A percentile compares a stretch with the other conserved stretches of the same genome.
Conservation (phyloP, 1,139 yeast genomes). For the Pichia kudriavzevii region DNA sequence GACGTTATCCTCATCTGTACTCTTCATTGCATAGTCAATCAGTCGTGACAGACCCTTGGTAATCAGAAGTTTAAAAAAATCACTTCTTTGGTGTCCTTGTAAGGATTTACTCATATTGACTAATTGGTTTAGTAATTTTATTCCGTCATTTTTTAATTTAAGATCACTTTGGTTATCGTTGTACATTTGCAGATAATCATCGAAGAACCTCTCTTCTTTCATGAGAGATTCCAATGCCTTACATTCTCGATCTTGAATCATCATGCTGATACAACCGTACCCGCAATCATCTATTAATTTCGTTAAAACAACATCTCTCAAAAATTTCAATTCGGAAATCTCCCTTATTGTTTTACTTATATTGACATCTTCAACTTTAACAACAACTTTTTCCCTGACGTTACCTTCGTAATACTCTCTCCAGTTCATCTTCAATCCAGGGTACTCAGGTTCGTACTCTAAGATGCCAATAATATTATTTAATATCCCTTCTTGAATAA, state of each 20-base stretch:
- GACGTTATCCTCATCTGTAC: conserved; percentile 43
- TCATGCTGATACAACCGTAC: conserved; percentile 52
- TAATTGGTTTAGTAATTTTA: conserved; percentile 74
- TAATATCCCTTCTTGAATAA: conserved; percentile 56
- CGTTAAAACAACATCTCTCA: conserved; percentile 81
- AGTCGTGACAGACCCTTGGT: conserved; percentile 64
- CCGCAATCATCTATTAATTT: conserved; percentile 76
- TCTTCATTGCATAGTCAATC: conserved; percentile 63
- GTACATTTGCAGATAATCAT: conserved; percentile 52
- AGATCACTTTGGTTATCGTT: conserved; percentile 16
- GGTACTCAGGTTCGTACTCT: conserved; percentile 87
- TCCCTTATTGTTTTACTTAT: conserved; percentile 44
- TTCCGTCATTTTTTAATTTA: conserved; percentile 54
- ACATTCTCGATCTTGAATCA: conserved; percentile 64
- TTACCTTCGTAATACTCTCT: conserved; percentile 54
- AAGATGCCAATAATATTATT: conserved; percentile 70
- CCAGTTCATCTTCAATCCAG: conserved; percentile 71
- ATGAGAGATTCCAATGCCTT: conserved; percentile 63
- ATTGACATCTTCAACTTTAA: conserved; percentile 41
- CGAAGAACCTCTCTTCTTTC: conserved; percentile 41
- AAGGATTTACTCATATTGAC: conserved; percentile 65
- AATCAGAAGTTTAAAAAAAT: conserved; percentile 58
- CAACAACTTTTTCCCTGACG: conserved; percentile 60
- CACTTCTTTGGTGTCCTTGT: conserved; percentile 55
- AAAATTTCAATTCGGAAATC: conserved; percentile 69